Base-by-base conservation (phyloP, 2,329 filamentous ascomycete genomes). In the Fusarium compactum region DNA sequence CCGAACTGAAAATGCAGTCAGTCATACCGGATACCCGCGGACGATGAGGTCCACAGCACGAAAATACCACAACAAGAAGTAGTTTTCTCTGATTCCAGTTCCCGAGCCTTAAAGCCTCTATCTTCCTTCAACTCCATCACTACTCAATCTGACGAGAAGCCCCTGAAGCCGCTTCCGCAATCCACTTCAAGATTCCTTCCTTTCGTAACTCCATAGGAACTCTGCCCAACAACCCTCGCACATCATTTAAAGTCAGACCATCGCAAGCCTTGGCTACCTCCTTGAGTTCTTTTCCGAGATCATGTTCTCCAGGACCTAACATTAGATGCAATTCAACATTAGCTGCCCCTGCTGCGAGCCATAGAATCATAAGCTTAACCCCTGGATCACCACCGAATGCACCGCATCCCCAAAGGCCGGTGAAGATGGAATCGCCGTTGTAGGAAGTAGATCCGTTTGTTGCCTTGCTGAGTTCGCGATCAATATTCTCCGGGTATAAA, bases 361-460 rank as follows among this genome's bases (percentile, higher is more conserved):
- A 81, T 14, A 80, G 53, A 7, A 80, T 8, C 3, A 76, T 38
- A 45, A 77, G 53, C 53, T 81, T 81, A 0, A 77, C 69, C 5
- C 70, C 78, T 18, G 76, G 75, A 41, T 79, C 77, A 5, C 78
- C 78, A 12, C 77, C 77, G 29, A 81, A 81, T 0, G 78, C 79
- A 25, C 79, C 78, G 24, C 80, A 81, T 5, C 79, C 79, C 78
- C 79, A 80, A 6, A 76, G 65, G 1, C 78, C 78, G 1, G 74
- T 74, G 51, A 73, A 76, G 1, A 80, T 52, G 12, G 59, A 25
- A n/a, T 65, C 50, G 2, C 55, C 62, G 25, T 47, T 20, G 34
- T 69, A 68, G 1, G 76, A 74, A 1, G 69, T 67, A 38, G 80
- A 80, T 0, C 78, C 77, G 4, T 71, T 63, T 38, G 61, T 61